Evolutionary conservation across 2,329 filamentous ascomycete species (phyloP).

Genomic region (Xylaria polymorpha): DNA sequence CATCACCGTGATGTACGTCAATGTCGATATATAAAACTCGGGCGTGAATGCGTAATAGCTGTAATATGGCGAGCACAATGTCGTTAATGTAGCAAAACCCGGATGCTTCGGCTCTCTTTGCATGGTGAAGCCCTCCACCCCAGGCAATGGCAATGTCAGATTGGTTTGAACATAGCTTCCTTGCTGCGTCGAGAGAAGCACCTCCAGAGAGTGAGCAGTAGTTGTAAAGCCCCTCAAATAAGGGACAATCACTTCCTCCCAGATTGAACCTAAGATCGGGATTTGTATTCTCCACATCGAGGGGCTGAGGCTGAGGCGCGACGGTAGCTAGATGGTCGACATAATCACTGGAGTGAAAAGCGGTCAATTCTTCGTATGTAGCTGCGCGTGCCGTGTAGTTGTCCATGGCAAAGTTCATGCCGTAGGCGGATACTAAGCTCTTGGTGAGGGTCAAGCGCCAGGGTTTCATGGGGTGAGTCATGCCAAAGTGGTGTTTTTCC

Average conservation of each 20-base stretch:
- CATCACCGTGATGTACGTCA: slow-evolving; percentile 93
- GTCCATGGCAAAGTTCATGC: slow-evolving; percentile 97
- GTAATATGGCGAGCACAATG: slow-evolving; percentile 92
- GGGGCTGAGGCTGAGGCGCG: slow-evolving; percentile 70
- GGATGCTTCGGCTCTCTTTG: slow-evolving; percentile 91
- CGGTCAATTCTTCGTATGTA: slow-evolving; percentile 85
- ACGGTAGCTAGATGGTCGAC: slow-evolving; percentile 86
- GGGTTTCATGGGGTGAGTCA: slow-evolving; percentile 98
- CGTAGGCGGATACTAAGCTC: slow-evolving; percentile 92
- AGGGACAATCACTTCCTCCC: slow-evolving; percentile 90
- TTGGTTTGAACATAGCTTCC: slow-evolving; percentile 86
- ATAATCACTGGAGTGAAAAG: slow-evolving; percentile 90
- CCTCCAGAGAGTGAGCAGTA: slow-evolving; percentile 96
- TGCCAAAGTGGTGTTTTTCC: slow-evolving; percentile 96
- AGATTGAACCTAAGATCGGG: slow-evolving; percentile 83
- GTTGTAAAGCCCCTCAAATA: slow-evolving; percentile 95
- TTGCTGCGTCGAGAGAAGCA: slow-evolving; percentile 88
- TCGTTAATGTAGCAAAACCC: slow-evolving; percentile 99
- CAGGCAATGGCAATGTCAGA: slow-evolving; percentile 97
- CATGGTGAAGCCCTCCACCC: slow-evolving; percentile 96
- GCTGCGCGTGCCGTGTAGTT: slow-evolving; percentile 87
- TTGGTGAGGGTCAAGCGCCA: slow-evolving; percentile 97
- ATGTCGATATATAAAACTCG: slow-evolving; percentile 98
- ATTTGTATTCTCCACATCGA: slow-evolving; percentile 73
- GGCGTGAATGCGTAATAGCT: slow-evolving; percentile 84